These are phyloP conservation scores for Auriscalpium vulgare DNA, from an alignment of 768 basidiomycete species.

Conservation along the genomic window DNA sequence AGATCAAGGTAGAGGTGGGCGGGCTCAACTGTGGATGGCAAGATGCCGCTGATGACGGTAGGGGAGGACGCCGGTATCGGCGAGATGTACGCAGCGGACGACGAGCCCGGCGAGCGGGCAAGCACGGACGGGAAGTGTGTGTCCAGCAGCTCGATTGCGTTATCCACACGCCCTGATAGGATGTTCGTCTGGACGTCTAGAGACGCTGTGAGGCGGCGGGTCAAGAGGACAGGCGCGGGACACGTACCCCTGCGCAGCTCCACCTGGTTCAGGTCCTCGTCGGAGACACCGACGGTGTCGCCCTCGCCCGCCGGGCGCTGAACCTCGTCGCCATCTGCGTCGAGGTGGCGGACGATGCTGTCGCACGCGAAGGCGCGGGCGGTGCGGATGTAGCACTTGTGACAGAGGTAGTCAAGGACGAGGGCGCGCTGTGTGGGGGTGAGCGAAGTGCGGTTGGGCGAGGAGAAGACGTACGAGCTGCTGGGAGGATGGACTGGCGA, in stretches of 20 bases:
- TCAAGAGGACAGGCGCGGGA: background rate
- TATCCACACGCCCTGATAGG: constrained; percentile 66
- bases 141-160: constrained; percentile 60
- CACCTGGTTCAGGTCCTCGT: constrained; percentile 7
- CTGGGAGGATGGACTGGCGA: background rate
- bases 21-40: constrained; percentile 63
- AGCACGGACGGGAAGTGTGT: constrained; percentile 72
- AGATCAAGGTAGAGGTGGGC: constrained; percentile 75
- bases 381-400: constrained; percentile 65
- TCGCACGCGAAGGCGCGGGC: constrained; percentile 62
- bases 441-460: constrained; percentile 5
- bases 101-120: constrained; percentile 18
- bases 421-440: constrained; percentile 45
- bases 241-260: constrained; percentile 7
- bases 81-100: background rate
- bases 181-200: constrained; percentile 65
- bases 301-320: constrained; percentile 20
- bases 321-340: constrained; percentile 66
- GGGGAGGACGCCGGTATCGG: constrained; percentile 16
- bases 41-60: constrained; percentile 37
- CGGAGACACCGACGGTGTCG: constrained; percentile 13
- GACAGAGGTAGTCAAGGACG: constrained; percentile 71
- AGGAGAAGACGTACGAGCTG: constrained; percentile 6
- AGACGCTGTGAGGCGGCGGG: no score
- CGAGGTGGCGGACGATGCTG: constrained; percentile 51